phyloP scores from a whole-genome alignment of 495 filamentous ascomycete genomes.

The Neurospora sp. region DNA sequence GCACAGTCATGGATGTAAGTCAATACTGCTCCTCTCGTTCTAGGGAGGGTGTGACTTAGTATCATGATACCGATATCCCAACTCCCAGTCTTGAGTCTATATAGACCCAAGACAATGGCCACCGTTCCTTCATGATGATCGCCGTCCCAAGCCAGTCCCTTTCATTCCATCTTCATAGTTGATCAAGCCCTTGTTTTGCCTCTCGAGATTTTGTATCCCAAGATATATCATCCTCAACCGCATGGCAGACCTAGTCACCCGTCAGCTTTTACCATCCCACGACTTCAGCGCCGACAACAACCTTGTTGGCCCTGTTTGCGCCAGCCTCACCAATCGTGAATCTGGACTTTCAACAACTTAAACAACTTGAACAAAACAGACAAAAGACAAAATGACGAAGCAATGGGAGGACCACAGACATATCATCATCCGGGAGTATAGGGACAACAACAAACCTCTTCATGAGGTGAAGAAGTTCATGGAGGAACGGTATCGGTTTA shows the following conservation, averaged over 20 bases:
- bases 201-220: background rate
- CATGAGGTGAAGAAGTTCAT: constrained; percentile 32
- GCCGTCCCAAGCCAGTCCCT: background rate
- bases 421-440: constrained; percentile 29
- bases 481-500: constrained; percentile 32
- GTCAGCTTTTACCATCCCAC: background rate
- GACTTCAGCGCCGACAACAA: background rate
- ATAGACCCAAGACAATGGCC: background rate
- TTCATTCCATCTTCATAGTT: background rate
- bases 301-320: background rate
- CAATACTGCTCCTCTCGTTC: background rate
- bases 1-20: background rate
- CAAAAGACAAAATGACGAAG: constrained; percentile 29
- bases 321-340: background rate
- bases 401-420: constrained; percentile 29
- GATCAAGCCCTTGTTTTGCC: background rate
- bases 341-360: background rate
- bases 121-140: background rate
- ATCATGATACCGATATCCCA: background rate
- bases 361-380: background rate
- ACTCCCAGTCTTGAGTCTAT: background rate
- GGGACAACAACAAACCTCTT: constrained; percentile 30
- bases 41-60: background rate
- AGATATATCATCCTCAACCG: background rate
- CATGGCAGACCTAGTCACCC: background rate